Percentiles rank a stretch among this genome's conserved stretches.
These are phyloP conservation scores for Mortierella sp. DNA, from an alignment of 371 early-diverging fungal species.

Conservation along the genomic window DNA sequence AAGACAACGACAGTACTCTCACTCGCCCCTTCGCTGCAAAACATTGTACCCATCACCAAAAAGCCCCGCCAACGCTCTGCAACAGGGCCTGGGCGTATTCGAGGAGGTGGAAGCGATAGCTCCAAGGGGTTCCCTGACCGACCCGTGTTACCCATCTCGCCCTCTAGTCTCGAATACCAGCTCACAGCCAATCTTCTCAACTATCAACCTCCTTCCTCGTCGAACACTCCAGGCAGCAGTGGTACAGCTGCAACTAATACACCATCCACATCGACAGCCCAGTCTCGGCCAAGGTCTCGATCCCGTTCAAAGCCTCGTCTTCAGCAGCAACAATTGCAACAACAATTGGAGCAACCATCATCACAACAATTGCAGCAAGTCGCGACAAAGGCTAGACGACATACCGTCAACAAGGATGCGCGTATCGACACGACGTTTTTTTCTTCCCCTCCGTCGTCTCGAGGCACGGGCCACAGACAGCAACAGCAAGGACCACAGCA, in stretches of 20 bases:
- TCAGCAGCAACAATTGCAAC: constrained; percentile 15
- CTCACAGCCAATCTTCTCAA: constrained; percentile 46
- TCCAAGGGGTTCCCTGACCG: constrained; percentile 6
- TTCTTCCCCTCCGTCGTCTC: neutral
- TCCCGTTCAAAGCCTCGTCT: constrained; percentile 23
- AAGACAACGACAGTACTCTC: constrained; percentile 6
- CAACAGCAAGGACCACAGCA: neutral
- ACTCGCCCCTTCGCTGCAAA: neutral
- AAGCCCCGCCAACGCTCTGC: constrained; percentile 32
- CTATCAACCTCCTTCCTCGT: constrained; percentile 4
- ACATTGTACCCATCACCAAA: constrained; percentile 7
- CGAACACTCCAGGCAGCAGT: neutral
- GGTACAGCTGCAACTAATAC: neutral
- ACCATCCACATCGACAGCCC: neutral
- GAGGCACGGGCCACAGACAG: constrained; percentile 28
- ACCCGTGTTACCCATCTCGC: constrained; percentile 30
- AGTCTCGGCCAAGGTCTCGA: constrained; percentile 17
- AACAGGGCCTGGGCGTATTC: constrained; percentile 18
- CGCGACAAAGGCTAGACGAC: constrained; percentile 10
- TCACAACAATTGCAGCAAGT: neutral
- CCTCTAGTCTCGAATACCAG: constrained; percentile 57
- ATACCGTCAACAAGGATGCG: constrained; percentile 13
- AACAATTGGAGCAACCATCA: neutral
- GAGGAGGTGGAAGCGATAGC: neutral
- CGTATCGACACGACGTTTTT: constrained; percentile 12